phyloP scores from a whole-genome alignment of 2,329 filamentous ascomycete genomes.

The Penicillium sp. region DNA sequence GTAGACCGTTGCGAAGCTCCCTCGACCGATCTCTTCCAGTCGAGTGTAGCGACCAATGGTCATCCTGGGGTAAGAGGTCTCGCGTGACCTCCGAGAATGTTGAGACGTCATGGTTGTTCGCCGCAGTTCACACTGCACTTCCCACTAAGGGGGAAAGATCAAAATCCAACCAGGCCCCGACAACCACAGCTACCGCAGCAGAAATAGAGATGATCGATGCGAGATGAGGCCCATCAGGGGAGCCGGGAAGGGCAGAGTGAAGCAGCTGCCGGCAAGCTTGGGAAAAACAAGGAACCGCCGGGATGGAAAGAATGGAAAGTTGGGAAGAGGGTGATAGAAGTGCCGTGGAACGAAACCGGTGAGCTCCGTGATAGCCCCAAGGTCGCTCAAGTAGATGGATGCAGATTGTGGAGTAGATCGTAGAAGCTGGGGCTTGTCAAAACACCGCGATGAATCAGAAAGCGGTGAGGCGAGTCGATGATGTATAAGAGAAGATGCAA shows the following conservation, averaged over 20 bases:
- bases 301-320: conserved; percentile 13
- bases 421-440: not conserved
- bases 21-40: conserved; percentile 90
- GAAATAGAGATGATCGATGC: conserved; percentile 27
- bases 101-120: conserved; percentile 48
- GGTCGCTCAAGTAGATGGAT: conserved; percentile 1
- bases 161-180: conserved; percentile 27
- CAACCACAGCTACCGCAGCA: conserved; percentile 44
- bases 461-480: conserved; percentile 1
- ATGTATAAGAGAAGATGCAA: conserved; percentile 6
- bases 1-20: conserved; percentile 96
- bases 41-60: conserved; percentile 77
- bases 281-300: conserved; percentile 20
- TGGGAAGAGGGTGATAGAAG: conserved; percentile 5
- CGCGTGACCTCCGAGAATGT: conserved; percentile 47
- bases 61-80: conserved; percentile 39
- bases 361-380: conserved; percentile 4
- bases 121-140: not conserved
- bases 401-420: not conserved
- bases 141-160: not conserved
- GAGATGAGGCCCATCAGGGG: conserved; percentile 41
- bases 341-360: conserved; percentile 23
- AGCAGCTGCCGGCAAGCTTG: conserved; percentile 12
- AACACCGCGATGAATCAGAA: conserved; percentile 7
- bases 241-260: conserved; percentile 17